A percentile compares a stretch with the other conserved stretches of the same genome.
phyloP scores from a whole-genome alignment of 345 rosid species.

The Eucalyptus urophylla region DNA sequence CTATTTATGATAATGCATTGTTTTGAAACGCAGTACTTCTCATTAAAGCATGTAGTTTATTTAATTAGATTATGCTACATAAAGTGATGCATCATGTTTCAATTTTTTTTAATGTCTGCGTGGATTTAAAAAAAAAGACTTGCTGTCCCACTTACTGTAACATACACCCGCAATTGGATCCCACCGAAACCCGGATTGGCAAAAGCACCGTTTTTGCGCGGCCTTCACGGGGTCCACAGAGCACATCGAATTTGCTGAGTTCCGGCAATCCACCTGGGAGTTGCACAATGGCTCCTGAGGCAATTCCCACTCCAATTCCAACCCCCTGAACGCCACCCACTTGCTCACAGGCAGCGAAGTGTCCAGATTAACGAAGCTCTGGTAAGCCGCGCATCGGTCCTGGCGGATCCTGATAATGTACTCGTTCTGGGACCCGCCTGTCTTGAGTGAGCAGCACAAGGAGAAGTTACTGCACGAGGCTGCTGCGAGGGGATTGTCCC shows the following conservation, averaged over 20 bases:
- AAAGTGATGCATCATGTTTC: background rate
- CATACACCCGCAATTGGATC: constrained; percentile 35
- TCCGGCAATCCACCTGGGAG: constrained; percentile 28
- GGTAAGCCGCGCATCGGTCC: constrained; percentile 40
- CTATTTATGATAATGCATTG: background rate
- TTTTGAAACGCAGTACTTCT: background rate
- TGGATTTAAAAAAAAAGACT: background rate
- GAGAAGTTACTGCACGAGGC: constrained; percentile 13
- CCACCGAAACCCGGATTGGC: constrained; percentile 42
- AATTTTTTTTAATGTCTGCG: background rate
- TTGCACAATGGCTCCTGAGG: constrained; percentile 46
- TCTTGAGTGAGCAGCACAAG: constrained; percentile 28
- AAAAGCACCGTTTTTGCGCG: constrained; percentile 29
- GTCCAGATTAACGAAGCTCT: constrained; percentile 39
- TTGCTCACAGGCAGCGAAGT: constrained; percentile 4
- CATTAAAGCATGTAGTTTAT: background rate
- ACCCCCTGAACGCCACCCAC: constrained; percentile 40
- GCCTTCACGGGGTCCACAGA: constrained; percentile 6
- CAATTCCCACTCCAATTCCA: constrained; percentile 48
- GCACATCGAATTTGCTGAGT: constrained; percentile 31
- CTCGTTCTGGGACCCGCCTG: constrained; percentile 21
- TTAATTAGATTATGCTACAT: background rate
- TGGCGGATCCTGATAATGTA: constrained; percentile 12
- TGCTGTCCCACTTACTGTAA: constrained; percentile 16
- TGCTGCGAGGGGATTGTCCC: constrained; percentile 12